phyloP scores from a whole-genome alignment of 805 yeast species.

The Candida sphagnicola region DNA sequence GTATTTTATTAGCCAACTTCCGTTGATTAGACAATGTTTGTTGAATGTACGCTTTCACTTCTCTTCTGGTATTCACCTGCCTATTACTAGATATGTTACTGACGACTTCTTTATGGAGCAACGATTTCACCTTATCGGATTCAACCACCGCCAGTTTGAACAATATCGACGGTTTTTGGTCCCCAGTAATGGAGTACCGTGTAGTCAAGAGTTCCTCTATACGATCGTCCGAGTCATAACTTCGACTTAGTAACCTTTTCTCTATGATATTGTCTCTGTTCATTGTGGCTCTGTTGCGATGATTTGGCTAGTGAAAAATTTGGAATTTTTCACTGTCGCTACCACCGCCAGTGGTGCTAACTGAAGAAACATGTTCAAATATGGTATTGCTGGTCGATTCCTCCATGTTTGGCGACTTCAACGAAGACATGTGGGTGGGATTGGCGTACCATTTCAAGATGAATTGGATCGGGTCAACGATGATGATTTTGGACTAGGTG shows the following conservation, averaged over 20 bases:
- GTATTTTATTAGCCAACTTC: conserved; percentile 32
- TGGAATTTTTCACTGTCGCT: background rate
- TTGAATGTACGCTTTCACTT: conserved; percentile 40
- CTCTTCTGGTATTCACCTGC: conserved; percentile 32
- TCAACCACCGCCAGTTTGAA: conserved; percentile 34
- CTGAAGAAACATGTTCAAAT: background rate
- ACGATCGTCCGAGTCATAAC: conserved; percentile 33
- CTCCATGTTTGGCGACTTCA: background rate
- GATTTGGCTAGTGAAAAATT: conserved; percentile 41
- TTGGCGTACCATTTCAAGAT: conserved; percentile 36
- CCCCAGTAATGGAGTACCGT: conserved; percentile 44
- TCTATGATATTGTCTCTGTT: conserved; percentile 43
- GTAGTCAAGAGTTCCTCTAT: conserved; percentile 39
- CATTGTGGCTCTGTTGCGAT: conserved; percentile 44
- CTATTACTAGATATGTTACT: conserved; percentile 14
- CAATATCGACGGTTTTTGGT: conserved; percentile 43
- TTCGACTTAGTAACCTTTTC: conserved; percentile 41
- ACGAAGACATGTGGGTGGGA: conserved; percentile 9
- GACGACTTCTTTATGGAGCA: conserved; percentile 12
- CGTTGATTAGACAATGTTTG: conserved; percentile 36
- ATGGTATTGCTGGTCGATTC: background rate
- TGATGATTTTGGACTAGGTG: conserved; percentile 35
- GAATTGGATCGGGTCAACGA: conserved; percentile 30
- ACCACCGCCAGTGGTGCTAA: too few species aligned
- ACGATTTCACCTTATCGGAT: conserved; percentile 13